Conservation (phyloP, 257 asterid species). For the Fraxinus excelsior region DNA sequence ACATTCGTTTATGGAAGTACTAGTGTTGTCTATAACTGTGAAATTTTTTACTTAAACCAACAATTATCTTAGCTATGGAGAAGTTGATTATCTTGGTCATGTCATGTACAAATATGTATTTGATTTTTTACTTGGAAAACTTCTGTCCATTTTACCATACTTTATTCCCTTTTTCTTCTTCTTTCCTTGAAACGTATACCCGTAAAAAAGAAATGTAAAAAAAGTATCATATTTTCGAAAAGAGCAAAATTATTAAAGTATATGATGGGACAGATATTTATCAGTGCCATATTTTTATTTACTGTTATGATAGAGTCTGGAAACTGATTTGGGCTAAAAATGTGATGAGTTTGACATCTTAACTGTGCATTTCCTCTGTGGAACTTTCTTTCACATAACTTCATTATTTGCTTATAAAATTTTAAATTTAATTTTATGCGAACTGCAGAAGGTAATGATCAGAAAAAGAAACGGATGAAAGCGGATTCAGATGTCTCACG, state of each 20-base stretch:
- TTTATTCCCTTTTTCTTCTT: background rate
- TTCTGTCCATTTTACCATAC: slow-evolving; percentile 1
- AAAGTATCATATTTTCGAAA: background rate
- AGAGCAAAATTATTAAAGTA: slow-evolving; percentile 7
- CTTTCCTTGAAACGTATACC: background rate
- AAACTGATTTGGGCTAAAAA: slow-evolving; percentile 18
- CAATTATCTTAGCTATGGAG: slow-evolving; percentile 7
- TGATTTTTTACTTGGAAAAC: background rate
- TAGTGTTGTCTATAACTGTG: background rate
- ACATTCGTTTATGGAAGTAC: background rate
- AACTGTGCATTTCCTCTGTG: background rate
- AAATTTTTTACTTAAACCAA: background rate
- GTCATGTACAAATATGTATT: background rate
- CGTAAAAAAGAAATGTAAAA: background rate
- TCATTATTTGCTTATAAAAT: slow-evolving; percentile 6
- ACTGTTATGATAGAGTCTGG: background rate
- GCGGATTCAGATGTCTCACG: slow-evolving; percentile 74
- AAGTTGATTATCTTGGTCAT: slow-evolving; percentile 3
- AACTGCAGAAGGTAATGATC: slow-evolving; percentile 81
- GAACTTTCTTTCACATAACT: background rate
- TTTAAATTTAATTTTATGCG: slow-evolving; percentile 28
- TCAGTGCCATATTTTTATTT: background rate
- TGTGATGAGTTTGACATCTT: slow-evolving; percentile 5
- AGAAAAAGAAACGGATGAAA: slow-evolving; percentile 82
- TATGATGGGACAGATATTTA: slow-evolving; percentile 3